Evolutionary conservation across 768 basidiomycete species (phyloP).

Genomic region (Boletus vinaceobasis): DNA sequence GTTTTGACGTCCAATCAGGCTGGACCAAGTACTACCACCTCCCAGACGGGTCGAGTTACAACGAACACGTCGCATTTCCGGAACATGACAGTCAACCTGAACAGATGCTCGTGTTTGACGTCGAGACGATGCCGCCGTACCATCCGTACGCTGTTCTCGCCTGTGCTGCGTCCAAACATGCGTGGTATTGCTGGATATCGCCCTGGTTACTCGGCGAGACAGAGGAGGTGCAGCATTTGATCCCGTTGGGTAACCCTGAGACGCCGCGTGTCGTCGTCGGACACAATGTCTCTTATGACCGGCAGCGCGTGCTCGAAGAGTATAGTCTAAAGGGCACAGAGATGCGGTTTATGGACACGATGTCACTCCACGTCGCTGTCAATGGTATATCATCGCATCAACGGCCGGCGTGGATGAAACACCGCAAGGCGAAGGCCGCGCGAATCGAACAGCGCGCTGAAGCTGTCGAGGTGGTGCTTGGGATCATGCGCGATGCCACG

Average conservation of each 20-base stretch:
- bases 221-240: conserved; percentile 57
- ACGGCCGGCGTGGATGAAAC: conserved; percentile 87
- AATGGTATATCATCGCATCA: conserved; percentile 94
- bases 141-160: conserved; percentile 86
- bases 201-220: conserved; percentile 81
- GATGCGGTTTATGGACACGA: conserved; percentile 89
- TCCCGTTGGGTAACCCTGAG: conserved; percentile 62
- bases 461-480: conserved; percentile 59
- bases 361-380: conserved; percentile 91
- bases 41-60: conserved; percentile 73
- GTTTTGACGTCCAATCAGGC: conserved; percentile 59
- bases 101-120: conserved; percentile 83
- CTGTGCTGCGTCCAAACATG: conserved; percentile 73
- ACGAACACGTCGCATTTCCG: conserved; percentile 67
- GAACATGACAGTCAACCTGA: conserved; percentile 62
- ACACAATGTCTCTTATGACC: conserved; percentile 94
- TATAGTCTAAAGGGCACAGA: conserved; percentile 64
- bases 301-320: conserved; percentile 78
- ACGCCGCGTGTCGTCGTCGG: conserved; percentile 73
- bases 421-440: conserved; percentile 66
- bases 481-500: conserved; percentile 44
- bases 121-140: conserved; percentile 86
- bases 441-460: conserved; percentile 56
- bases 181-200: conserved; percentile 96
- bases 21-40: conserved; percentile 85